Conservation (phyloP, 306 rosid genomes). For the Parietaria judaica region DNA sequence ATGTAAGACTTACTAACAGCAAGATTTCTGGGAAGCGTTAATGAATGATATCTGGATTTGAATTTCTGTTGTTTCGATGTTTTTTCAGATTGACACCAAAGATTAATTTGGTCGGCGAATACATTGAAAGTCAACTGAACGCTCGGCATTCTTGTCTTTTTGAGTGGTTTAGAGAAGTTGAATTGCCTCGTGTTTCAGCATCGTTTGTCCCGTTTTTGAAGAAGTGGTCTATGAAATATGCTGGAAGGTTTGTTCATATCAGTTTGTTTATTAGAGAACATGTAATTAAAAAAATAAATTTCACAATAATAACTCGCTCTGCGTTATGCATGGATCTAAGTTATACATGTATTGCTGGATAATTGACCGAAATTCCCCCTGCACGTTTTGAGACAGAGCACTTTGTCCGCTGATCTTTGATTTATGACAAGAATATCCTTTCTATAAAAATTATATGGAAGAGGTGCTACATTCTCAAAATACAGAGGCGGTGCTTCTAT, state of each 20-base stretch:
- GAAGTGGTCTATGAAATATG: constrained; percentile 64
- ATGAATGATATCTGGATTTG: constrained; percentile 13
- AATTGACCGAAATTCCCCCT: too few relatives aligned
- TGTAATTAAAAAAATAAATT: too few relatives aligned
- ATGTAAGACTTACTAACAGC: constrained; percentile 33
- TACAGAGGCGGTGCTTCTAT: too few relatives aligned
- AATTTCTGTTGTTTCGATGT: constrained; percentile 19
- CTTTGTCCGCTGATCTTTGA: too few relatives aligned
- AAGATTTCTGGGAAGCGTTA: constrained; percentile 1
- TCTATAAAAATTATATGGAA: too few relatives aligned
- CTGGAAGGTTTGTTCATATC: constrained; percentile 60
- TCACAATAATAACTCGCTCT: too few relatives aligned
- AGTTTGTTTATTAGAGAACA: constrained; percentile 11
- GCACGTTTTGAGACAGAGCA: too few relatives aligned
- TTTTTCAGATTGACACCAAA: constrained; percentile 49
- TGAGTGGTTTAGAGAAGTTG: constrained; percentile 50
- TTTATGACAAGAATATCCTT: too few relatives aligned
- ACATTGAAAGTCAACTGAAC: constrained; percentile 35
- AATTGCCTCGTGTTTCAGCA: constrained; percentile 37
- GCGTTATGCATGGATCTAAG: too few relatives aligned
- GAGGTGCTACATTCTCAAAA: too few relatives aligned
- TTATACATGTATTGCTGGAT: too few relatives aligned
- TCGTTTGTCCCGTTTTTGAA: constrained; percentile 55
- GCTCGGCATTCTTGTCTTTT: constrained; percentile 38
- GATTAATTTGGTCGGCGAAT: constrained; percentile 30